These are phyloP conservation scores for Saxispiralis lemnorum DNA, from an alignment of 495 filamentous ascomycete species.

Conservation along the genomic window DNA sequence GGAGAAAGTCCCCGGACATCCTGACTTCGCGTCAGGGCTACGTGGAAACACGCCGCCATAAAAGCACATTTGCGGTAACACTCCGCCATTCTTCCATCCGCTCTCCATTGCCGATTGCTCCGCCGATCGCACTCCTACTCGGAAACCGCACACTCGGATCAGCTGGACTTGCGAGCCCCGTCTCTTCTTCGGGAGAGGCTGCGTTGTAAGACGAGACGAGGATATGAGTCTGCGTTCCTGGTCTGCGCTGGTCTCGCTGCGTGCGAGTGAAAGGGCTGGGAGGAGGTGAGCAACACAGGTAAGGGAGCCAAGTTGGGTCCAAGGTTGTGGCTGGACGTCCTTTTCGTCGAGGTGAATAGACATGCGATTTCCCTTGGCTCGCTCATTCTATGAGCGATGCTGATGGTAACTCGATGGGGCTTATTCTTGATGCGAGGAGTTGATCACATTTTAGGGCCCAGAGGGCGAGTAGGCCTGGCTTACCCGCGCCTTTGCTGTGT, in stretches of 20 bases:
- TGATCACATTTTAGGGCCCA: slow-evolving; percentile 38
- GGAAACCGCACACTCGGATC: slow-evolving; percentile 13
- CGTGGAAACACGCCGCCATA: slow-evolving; percentile 94
- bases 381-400: slow-evolving; percentile 2
- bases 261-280: slow-evolving; percentile 23
- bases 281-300: slow-evolving; percentile 24
- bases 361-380: slow-evolving; percentile 81
- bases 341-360: slow-evolving; percentile 87
- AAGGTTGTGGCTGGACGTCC: slow-evolving; percentile 19
- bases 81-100: slow-evolving; percentile 30
- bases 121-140: slow-evolving; percentile 27
- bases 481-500: slow-evolving; percentile 36
- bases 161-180: slow-evolving; percentile 30
- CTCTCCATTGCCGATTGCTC: slow-evolving; percentile 19
- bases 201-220: slow-evolving; percentile 34
- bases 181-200: slow-evolving; percentile 17
- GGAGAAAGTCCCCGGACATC: slow-evolving; percentile 99
- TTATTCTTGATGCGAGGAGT: slow-evolving; percentile 99
- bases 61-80: slow-evolving; percentile 75
- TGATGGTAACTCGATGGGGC: slow-evolving; percentile 97
- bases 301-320: slow-evolving; percentile 21
- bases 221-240: slow-evolving; percentile 69
- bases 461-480: slow-evolving; percentile 22
- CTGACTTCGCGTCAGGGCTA: slow-evolving; percentile 37
- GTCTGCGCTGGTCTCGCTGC: slow-evolving; percentile 20